Evolutionary conservation across 805 yeast genomes (phyloP), one percentile per base, ranked within the genome.

Genomic region (Nematodospora valgi): DNA sequence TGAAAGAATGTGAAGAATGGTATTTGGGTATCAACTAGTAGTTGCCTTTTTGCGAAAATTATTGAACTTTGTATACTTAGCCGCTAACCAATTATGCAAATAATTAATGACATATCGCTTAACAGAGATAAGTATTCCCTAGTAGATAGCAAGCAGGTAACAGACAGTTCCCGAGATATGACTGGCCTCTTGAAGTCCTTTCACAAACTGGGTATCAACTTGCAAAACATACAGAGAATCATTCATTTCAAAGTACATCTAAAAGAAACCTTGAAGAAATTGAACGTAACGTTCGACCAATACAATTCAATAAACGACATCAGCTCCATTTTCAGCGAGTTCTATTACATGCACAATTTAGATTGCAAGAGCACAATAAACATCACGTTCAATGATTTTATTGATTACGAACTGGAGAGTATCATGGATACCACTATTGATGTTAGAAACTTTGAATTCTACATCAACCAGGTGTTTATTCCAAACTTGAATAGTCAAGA

Each of bases 311-410:
- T 32, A 7, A 10, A 13, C 13, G 23, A 27, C 23, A 12, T 19
- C 23, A 13, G 15, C 3, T 5, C 16, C 11, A n/a, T 19, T 2
- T n/a, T 9, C 3, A 15, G 9, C 3, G 25, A 12, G 4, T 23
- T 43, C 6, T 14, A 27, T 12, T n/a, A 30, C 6, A 14, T 40
- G 11, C 41, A 27, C 26, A 36, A 40, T 4, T 20, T 46, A 7
- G 26, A 32, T 7, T 10, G 15, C 2, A 21, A 29, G 19, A 34
- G 23, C 7, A 12, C 18, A 8, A 27, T 38, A 3, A 21, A 18
- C 19, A 39, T 46, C n/a, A 45, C 42, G 22, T 43, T 31, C 11
- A 30, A 39, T 26, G 50, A 46, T 26, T 46, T 40, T 20, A 19
- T 37, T 3, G 40, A 42, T 19, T 46, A 35, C 27, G 37, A 35